Percentiles rank a stretch among this genome's conserved stretches.
Evolutionary conservation across 129 eudicot genomes (phyloP).

Genomic region (Flaveria sonorensis): DNA sequence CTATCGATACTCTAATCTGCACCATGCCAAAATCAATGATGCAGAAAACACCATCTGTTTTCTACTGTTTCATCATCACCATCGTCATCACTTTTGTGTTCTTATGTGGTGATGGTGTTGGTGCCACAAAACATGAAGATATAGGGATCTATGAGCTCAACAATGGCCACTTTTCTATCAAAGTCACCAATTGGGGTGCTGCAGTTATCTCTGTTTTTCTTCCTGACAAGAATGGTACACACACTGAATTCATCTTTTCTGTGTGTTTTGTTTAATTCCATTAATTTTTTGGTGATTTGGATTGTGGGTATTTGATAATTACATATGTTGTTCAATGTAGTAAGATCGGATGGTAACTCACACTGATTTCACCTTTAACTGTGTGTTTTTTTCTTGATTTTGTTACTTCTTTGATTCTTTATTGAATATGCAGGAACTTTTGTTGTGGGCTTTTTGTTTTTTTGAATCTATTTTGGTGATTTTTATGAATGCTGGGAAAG

Average conservation of each 20-base stretch:
- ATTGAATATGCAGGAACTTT: neutral
- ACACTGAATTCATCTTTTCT: conserved; percentile 7
- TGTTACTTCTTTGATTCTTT: neutral
- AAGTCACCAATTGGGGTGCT: conserved; percentile 72
- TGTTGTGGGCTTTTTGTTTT: neutral
- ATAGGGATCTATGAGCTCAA: conserved; percentile 60
- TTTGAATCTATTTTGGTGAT: neutral
- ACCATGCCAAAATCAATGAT: conserved; percentile 19
- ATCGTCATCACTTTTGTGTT: conserved; percentile 18
- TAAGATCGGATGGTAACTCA: neutral
- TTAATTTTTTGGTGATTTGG: neutral
- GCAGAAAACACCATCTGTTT: conserved; percentile 21
- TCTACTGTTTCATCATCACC: conserved; percentile 39
- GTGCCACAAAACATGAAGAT: conserved; percentile 31
- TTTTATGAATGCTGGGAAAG: neutral
- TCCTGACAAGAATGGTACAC: conserved; percentile 75
- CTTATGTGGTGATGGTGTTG: conserved; percentile 22
- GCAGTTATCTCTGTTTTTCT: conserved; percentile 63
- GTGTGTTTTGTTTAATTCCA: neutral
- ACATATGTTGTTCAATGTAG: neutral
- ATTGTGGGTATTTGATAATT: neutral
- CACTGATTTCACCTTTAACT: conserved; percentile 14
- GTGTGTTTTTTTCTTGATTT: neutral
- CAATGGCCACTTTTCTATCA: conserved; percentile 57
- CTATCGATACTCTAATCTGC: neutral